These are phyloP conservation scores for Rubia peregrina DNA, from an alignment of 305 asterid genomes.

Conservation along the genomic window DNA sequence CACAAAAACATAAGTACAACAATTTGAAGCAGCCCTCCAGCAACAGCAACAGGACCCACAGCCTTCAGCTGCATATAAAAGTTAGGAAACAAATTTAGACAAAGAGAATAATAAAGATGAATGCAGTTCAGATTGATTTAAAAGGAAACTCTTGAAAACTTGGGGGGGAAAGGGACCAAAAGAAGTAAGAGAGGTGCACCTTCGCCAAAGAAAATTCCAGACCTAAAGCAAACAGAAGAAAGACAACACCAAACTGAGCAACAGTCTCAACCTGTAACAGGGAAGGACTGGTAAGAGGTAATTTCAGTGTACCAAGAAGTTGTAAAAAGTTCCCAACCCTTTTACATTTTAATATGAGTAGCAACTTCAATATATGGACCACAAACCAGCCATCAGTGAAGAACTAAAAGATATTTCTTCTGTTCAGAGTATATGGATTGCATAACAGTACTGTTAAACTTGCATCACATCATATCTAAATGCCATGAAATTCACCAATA, in stretches of 20 bases:
- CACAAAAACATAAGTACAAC: constrained; percentile 58
- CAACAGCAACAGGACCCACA: constrained; percentile 93
- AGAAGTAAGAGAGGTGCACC: constrained; percentile 30
- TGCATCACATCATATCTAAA: background rate
- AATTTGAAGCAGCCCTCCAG: constrained; percentile 91
- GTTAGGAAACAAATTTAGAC: constrained; percentile 22
- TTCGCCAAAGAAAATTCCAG: constrained; percentile 88
- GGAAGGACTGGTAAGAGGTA: constrained; percentile 2
- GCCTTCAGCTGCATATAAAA: constrained; percentile 64
- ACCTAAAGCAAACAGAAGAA: constrained; percentile 95
- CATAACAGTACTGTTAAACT: background rate
- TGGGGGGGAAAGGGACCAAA: too few relatives aligned
- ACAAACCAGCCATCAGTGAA: background rate
- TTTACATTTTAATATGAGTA: background rate
- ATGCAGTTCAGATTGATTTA: constrained; percentile 7
- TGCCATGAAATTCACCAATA: constrained; percentile 3
- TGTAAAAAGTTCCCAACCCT: background rate
- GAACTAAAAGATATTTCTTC: background rate
- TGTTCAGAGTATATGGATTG: background rate
- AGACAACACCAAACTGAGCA: constrained; percentile 98
- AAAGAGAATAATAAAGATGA: constrained; percentile 12
- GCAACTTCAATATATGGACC: background rate
- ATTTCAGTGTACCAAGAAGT: background rate
- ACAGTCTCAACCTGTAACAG: constrained; percentile 82
- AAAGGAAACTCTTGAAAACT: background rate